A percentile compares a stretch with the other conserved stretches of the same genome.
Evolutionary conservation across 495 filamentous ascomycete species (phyloP).

Genomic region (Oidiodendron maius): DNA sequence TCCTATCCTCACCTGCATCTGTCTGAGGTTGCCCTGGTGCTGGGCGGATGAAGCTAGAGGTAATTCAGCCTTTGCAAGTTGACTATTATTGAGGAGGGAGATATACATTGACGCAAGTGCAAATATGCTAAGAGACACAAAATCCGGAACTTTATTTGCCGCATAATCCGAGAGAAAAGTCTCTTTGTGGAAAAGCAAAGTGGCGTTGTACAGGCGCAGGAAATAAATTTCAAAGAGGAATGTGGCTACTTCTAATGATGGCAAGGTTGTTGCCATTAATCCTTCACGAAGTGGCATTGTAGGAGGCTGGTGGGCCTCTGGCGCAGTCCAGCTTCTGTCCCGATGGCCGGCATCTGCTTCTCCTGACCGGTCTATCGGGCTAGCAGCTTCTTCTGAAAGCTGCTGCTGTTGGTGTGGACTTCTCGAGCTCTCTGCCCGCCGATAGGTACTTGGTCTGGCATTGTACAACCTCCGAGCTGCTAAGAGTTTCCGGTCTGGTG

Average conservation of each 20-base stretch:
- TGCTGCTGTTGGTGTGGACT: not conserved
- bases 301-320: not conserved
- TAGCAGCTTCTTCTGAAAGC: not conserved
- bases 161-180: slow-evolving; percentile 12
- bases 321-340: not conserved
- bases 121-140: slow-evolving; percentile 13
- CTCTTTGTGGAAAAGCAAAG: slow-evolving; percentile 13
- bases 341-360: slow-evolving; percentile 1
- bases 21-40: not conserved
- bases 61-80: not conserved
- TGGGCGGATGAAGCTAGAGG: slow-evolving; percentile 7
- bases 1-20: not conserved
- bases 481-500: slow-evolving; percentile 13
- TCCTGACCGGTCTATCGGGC: not conserved
- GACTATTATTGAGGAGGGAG: not conserved
- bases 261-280: not conserved
- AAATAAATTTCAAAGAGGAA: slow-evolving; percentile 14
- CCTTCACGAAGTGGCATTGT: not conserved
- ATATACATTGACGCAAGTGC: slow-evolving; percentile 13
- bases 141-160: slow-evolving; percentile 10
- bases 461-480: slow-evolving; percentile 10
- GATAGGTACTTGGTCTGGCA: slow-evolving; percentile 7
- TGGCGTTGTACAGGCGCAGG: slow-evolving; percentile 6
- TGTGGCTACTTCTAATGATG: slow-evolving; percentile 9
- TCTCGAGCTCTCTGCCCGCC: not conserved